Evolutionary conservation across 371 early-diverging fungal species (phyloP).

Genomic region (Mortierella polycephala): DNA sequence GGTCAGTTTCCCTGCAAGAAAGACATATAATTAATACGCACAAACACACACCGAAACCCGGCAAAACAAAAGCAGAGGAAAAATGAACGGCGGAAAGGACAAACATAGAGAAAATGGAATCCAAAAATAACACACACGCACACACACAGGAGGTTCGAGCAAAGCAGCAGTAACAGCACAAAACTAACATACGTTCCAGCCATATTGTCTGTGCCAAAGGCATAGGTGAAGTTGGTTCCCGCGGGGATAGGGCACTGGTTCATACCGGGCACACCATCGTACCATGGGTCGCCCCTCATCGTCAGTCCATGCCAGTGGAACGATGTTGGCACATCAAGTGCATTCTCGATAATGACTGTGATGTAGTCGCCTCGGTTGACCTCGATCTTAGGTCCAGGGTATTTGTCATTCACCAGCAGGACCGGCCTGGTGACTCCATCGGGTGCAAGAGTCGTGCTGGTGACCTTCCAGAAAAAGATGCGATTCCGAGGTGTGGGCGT

Average conservation of each 20-base stretch:
- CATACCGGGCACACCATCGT: conserved; percentile 75
- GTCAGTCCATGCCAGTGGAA: conserved; percentile 82
- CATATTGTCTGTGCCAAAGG: conserved; percentile 55
- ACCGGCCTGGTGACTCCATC: conserved; percentile 51
- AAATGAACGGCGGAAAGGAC: background rate
- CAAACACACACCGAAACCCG: background rate
- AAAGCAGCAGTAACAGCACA: background rate
- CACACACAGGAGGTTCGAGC: background rate
- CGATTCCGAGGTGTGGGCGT: conserved; percentile 46
- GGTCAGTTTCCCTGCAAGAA: background rate
- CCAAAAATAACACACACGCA: conserved; percentile 3
- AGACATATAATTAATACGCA: background rate
- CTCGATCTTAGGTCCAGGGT: conserved; percentile 55
- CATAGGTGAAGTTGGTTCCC: conserved; percentile 58
- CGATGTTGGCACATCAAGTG: conserved; percentile 49
- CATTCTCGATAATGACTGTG: conserved; percentile 49
- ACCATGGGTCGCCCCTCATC: conserved; percentile 68
- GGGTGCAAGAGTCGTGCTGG: conserved; percentile 35
- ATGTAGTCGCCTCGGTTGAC: conserved; percentile 51
- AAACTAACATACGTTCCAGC: conserved; percentile 49
- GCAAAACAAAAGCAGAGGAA: too few species aligned
- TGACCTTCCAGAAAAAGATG: conserved; percentile 54
- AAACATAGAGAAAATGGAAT: conserved; percentile 3
- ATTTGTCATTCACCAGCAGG: conserved; percentile 52
- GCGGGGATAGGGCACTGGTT: conserved; percentile 66